Conservation (phyloP, 1,284 basidiomycete genomes). For the Malassezia psittaci region DNA sequence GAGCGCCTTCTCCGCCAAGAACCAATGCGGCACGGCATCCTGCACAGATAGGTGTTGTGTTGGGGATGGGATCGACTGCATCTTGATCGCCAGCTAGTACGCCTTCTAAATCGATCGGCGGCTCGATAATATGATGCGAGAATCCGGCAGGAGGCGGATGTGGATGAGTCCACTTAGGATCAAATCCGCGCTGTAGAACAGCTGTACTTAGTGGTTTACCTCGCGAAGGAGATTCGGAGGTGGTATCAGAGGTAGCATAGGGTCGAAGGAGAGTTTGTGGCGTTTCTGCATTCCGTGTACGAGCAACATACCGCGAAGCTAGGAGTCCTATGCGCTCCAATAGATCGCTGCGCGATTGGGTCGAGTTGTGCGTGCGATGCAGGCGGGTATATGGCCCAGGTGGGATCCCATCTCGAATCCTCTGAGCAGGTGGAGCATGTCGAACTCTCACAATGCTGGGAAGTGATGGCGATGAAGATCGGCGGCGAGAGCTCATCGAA, state of each 20-base stretch:
- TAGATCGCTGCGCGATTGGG: not conserved
- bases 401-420: constrained; percentile 19
- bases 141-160: constrained; percentile 19
- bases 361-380: not conserved
- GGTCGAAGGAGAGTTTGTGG: constrained; percentile 13
- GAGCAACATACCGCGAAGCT: constrained; percentile 13
- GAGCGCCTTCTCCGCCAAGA: constrained; percentile 25
- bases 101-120: constrained; percentile 37
- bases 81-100: constrained; percentile 29
- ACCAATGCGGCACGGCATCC: constrained; percentile 29
- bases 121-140: constrained; percentile 32
- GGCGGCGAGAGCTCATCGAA: not conserved
- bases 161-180: constrained; percentile 29
- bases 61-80: constrained; percentile 30
- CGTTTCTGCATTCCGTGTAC: not conserved
- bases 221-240: not conserved
- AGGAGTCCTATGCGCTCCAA: constrained; percentile 13
- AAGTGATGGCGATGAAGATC: not conserved
- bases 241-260: not conserved
- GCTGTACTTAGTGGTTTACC: not conserved
- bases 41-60: constrained; percentile 39
- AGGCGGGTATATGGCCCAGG: constrained; percentile 16
- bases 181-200: constrained; percentile 14
- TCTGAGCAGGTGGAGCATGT: constrained; percentile 8
- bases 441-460: constrained; percentile 1